Evolutionary conservation across 345 rosid species (phyloP).

Genomic region (Gossypium turneri): DNA sequence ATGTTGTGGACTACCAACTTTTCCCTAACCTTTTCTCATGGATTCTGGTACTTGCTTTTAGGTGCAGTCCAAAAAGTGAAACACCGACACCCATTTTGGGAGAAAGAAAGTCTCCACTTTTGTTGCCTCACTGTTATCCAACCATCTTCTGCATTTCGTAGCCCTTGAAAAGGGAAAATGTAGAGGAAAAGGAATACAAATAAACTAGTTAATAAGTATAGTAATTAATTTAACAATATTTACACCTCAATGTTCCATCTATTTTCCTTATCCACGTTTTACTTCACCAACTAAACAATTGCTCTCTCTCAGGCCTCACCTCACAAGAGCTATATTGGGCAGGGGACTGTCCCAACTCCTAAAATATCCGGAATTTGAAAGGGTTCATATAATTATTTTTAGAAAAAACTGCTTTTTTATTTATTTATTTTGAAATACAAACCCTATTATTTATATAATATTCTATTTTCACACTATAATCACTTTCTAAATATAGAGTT

Average conservation of each 20-base stretch:
- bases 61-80: background rate
- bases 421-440: no score
- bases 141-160: background rate
- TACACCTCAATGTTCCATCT: background rate
- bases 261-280: background rate
- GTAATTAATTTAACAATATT: background rate
- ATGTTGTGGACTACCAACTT: background rate
- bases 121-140: background rate
- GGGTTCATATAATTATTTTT: no score
- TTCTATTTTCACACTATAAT: no score
- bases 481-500: no score
- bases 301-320: no score
- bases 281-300: no score
- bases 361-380: no score
- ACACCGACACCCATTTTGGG: slow-evolving; percentile 1
- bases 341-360: no score
- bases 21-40: background rate
- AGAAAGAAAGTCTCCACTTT: slow-evolving; percentile 4
- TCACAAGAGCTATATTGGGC: no score
- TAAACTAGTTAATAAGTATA: no score
- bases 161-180: background rate
- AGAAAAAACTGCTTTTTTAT: no score
- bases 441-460: no score
- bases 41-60: background rate
- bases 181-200: background rate